phyloP scores from a whole-genome alignment of 495 filamentous ascomycete species.

The Annulohypoxylon stygium region DNA sequence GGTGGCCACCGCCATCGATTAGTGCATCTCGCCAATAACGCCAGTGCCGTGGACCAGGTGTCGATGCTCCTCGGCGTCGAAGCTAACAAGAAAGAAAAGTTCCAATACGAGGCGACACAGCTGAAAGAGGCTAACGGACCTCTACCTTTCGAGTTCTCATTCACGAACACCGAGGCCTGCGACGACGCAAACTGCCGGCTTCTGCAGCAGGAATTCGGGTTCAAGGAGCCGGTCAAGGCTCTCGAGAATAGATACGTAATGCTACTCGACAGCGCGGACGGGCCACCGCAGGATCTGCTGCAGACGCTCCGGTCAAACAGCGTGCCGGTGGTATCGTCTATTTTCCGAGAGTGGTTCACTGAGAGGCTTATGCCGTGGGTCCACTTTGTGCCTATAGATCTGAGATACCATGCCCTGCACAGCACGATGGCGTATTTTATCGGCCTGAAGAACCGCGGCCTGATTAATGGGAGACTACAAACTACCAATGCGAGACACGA shows the following conservation, averaged over 20 bases:
- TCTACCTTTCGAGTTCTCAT: conserved; percentile 57
- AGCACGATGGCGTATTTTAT: conserved; percentile 75
- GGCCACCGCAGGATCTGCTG: conserved; percentile 73
- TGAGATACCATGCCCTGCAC: conserved; percentile 74
- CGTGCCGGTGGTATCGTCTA: conserved; percentile 72
- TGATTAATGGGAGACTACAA: conserved; percentile 62
- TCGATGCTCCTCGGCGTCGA: conserved; percentile 56
- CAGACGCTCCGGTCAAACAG: conserved; percentile 71
- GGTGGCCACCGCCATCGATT: conserved; percentile 70
- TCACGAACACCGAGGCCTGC: conserved; percentile 64
- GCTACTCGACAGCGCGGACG: conserved; percentile 77
- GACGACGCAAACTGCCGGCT: conserved; percentile 65
- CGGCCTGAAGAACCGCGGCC: conserved; percentile 55
- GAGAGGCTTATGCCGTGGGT: conserved; percentile 77
- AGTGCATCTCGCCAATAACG: conserved; percentile 70
- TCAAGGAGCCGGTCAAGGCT: conserved; percentile 56
- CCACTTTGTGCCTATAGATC: conserved; percentile 82
- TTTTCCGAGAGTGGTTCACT: conserved; percentile 84
- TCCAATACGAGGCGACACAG: conserved; percentile 52
- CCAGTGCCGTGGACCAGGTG: conserved; percentile 50
- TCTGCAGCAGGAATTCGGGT: conserved; percentile 65
- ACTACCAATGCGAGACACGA: conserved; percentile 47
- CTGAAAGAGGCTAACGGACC: conserved; percentile 53
- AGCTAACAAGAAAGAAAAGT: conserved; percentile 44
- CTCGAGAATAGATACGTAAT: conserved; percentile 67